phyloP scores from a whole-genome alignment of 257 asterid genomes.

The Knoxia roxburghii region DNA sequence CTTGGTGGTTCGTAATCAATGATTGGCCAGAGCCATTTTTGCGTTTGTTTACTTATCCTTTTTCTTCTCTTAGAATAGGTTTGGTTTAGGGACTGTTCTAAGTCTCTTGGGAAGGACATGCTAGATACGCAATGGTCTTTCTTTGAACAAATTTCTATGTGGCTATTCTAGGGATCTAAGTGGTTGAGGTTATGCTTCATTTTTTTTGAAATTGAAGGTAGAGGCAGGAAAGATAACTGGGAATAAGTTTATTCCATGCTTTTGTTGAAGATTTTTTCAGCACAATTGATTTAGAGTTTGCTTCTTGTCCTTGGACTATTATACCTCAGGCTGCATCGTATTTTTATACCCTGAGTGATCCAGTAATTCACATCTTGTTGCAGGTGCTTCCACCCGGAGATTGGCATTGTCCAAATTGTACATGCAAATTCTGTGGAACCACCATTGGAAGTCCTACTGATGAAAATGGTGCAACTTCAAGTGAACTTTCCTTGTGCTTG shows the following conservation, averaged over 20 bases:
- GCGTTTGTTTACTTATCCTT: neutral
- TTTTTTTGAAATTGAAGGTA: neutral
- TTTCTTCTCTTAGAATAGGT: neutral
- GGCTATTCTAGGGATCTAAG: neutral
- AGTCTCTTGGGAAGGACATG: neutral
- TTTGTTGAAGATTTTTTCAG: neutral
- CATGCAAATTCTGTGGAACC: slow-evolving; percentile 73
- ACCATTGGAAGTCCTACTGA: slow-evolving; percentile 28
- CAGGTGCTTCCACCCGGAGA: slow-evolving; percentile 85
- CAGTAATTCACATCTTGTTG: slow-evolving; percentile 11
- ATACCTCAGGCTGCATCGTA: neutral
- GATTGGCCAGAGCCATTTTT: neutral
- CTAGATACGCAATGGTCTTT: neutral
- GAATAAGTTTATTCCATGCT: neutral
- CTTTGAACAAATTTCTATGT: neutral
- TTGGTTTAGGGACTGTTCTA: neutral
- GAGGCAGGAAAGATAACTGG: neutral
- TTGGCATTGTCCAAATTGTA: slow-evolving; percentile 94
- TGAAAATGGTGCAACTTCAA: slow-evolving; percentile 29
- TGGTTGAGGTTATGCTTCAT: neutral
- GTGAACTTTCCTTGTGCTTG: slow-evolving; percentile 51
- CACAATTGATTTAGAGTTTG: neutral
- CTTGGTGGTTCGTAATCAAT: neutral
- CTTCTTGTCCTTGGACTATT: neutral
- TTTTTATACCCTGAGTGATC: neutral